Percentiles rank a stretch among this genome's conserved stretches.
These are phyloP conservation scores for Nepenthes mirabilis DNA, from an alignment of 148 eudicot genomes.

Conservation along the genomic window DNA sequence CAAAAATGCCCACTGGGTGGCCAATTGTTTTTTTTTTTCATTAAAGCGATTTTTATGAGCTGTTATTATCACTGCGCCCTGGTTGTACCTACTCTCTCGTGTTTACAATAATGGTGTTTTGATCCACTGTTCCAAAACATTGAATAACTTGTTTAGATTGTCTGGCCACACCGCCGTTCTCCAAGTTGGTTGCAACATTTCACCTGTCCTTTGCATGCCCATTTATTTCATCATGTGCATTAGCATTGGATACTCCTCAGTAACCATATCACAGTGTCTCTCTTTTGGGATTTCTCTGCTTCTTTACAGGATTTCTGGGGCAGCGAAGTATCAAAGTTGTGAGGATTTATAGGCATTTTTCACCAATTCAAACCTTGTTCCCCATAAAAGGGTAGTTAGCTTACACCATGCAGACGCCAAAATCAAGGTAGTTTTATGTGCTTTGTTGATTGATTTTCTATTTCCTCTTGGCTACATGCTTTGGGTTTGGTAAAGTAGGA, in stretches of 20 bases:
- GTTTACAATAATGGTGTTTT: slow-evolving; percentile 19
- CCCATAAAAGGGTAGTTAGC: slow-evolving; percentile 7
- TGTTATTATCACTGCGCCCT: slow-evolving; percentile 9
- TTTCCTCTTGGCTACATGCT: background rate
- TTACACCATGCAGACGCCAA: slow-evolving; percentile 65
- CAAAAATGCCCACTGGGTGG: slow-evolving; percentile 12
- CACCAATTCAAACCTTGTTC: slow-evolving; percentile 10
- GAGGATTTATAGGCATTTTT: slow-evolving; percentile 9
- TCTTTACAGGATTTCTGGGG: slow-evolving; percentile 26
- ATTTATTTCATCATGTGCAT: slow-evolving; percentile 14
- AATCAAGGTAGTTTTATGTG: slow-evolving; percentile 43
- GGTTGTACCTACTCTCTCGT: slow-evolving; percentile 23
- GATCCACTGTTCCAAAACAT: slow-evolving; percentile 1
- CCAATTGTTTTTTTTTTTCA: background rate
- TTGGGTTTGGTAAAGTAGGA: too few species aligned
- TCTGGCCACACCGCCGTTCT: background rate
- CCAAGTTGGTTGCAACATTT: background rate
- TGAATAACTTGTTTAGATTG: background rate
- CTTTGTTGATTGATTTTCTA: slow-evolving; percentile 6
- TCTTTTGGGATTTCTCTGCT: slow-evolving; percentile 23
- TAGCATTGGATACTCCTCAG: slow-evolving; percentile 36
- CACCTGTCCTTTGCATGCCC: slow-evolving; percentile 1
- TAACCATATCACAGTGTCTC: slow-evolving; percentile 7
- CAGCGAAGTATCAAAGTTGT: slow-evolving; percentile 35
- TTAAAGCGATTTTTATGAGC: background rate